Percentiles rank a stretch among this genome's conserved stretches.
Conservation (phyloP, 129 eudicot species). For the Flaveria bidentis region DNA sequence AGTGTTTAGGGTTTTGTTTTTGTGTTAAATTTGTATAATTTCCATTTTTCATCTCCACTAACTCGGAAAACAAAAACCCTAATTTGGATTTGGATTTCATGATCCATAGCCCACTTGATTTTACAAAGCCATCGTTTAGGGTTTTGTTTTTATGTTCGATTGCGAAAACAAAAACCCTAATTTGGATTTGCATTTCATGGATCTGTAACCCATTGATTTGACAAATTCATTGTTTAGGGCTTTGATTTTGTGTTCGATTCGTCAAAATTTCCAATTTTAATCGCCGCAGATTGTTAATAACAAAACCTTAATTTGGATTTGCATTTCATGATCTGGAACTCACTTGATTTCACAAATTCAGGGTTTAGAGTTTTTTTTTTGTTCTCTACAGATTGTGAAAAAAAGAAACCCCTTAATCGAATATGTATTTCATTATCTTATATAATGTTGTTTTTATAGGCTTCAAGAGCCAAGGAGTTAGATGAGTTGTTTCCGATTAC, state of each 20-base stretch:
- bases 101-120: neutral
- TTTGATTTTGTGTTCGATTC: neutral
- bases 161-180: too few relatives aligned
- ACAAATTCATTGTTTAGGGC: neutral
- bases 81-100: neutral
- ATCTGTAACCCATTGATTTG: neutral
- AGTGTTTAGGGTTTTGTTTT: neutral
- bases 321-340: neutral
- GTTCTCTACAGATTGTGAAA: too few relatives aligned
- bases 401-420: too few relatives aligned
- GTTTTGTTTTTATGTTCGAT: too few relatives aligned
- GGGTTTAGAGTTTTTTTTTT: too few relatives aligned
- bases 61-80: neutral
- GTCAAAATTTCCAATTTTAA: neutral
- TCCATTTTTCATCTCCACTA: too few relatives aligned
- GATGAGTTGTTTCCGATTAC: slow-evolving; percentile 78
- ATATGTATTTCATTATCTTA: neutral
- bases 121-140: too few relatives aligned
- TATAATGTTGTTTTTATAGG: slow-evolving; percentile 45
- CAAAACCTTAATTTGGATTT: neutral
- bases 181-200: too few relatives aligned
- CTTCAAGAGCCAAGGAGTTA: slow-evolving; percentile 56
- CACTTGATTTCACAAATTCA: neutral
- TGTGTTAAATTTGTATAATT: too few relatives aligned
- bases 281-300: neutral